A percentile compares a stretch with the other conserved stretches of the same genome.
phyloP scores from a whole-genome alignment of 1,139 yeast species.

The Blastobotrys apis region DNA sequence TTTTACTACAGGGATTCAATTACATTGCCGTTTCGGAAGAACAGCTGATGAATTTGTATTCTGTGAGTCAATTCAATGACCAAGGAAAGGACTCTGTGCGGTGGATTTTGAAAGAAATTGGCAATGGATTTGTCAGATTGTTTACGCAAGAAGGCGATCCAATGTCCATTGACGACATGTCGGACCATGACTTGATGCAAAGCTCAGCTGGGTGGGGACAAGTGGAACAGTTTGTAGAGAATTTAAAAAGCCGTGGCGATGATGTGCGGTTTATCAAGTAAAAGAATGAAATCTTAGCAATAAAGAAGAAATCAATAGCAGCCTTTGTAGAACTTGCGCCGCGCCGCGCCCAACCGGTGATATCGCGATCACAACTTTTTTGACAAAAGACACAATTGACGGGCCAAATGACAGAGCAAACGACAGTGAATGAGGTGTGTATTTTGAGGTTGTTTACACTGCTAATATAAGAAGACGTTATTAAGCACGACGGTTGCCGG shows the following conservation, averaged over 20 bases:
- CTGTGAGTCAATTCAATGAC: not conserved
- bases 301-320: no score
- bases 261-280: no score
- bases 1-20: not conserved
- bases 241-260: no score
- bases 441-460: not conserved
- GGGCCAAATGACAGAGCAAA: not conserved
- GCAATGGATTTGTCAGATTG: not conserved
- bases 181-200: no score
- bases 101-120: not conserved
- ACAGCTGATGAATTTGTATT: slow-evolving; percentile 1
- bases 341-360: no score
- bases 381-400: no score
- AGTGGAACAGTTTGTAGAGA: no score
- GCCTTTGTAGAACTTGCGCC: no score
- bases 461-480: slow-evolving; percentile 24
- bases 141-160: not conserved
- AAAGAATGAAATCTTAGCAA: no score
- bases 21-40: slow-evolving; percentile 1
- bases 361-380: no score
- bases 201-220: no score
- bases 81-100: not conserved
- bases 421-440: not conserved
- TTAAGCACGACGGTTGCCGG: slow-evolving; percentile 70
- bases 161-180: not conserved